Evolutionary conservation across 1,284 basidiomycete species (phyloP), one percentile per base, ranked within the genome.

Genomic region (Puccinia hordei): DNA sequence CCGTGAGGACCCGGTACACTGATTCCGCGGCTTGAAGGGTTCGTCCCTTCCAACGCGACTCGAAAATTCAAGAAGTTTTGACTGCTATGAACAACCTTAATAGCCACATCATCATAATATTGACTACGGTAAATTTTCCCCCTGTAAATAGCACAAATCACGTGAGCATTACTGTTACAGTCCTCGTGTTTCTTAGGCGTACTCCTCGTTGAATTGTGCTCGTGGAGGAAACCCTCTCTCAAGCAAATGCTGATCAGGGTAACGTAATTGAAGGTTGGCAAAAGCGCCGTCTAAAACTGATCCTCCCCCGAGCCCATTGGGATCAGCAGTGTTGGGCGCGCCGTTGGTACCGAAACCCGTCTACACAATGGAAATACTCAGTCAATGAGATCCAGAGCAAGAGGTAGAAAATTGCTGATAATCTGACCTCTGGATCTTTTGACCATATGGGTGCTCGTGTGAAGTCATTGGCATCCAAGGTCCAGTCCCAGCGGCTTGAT

Each of bases 401-500:
- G 59, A 63, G 13, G 17, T 17, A n/a, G 4, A 35, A 4, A 63
- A 22, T 19, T 35, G 33, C 12, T 51, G 22, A 17, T 4, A 69
- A 9, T 53, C 75, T 66, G 1, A 77, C 75, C 38, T 77, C 63
- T 3, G 76, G 76, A 63, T 79, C 76, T 19, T 53, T 5, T 59
- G 76, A 79, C 76, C 76, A 79, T 17, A 79, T 55, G 10, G 76
- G 68, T 1, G 76, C 49, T 55, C 6, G 2, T 17, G 66, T 72
- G 49, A 79, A 57, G 41, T 79, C 72, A n/a, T 33, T 15, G 2
- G 76, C 19, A 57, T 79, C 76, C 22, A 44, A 24, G 22, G 66
- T 71, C 76, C 76, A 79, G 59, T 79, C 57, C 76, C 76, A 79
- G 24, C 76, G 65, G 51, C 76, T 79, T 44, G 15, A 44, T 5